Percentiles rank a stretch among this genome's conserved stretches.
phyloP scores from a whole-genome alignment of 1,284 basidiomycete genomes.

The Trichosporon ovoides region DNA sequence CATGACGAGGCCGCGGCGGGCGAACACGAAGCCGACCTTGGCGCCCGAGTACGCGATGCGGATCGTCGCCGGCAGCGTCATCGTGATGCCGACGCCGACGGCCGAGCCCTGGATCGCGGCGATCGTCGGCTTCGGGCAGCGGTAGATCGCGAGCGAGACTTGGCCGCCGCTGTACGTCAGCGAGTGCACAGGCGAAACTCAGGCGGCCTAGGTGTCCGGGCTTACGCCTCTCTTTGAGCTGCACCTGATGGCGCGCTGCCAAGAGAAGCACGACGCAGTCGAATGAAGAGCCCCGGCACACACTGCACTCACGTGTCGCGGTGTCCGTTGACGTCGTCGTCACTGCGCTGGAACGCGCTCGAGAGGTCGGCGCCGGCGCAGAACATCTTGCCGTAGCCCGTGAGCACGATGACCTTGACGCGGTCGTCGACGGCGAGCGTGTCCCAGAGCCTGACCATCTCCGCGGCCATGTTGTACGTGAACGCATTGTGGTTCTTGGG shows the following conservation, averaged over 20 bases:
- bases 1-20: constrained; percentile 20
- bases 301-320: constrained; percentile 17
- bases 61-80: constrained; percentile 20
- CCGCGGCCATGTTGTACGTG: constrained; percentile 16
- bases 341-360: constrained; percentile 12
- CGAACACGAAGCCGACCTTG: constrained; percentile 20
- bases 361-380: constrained; percentile 22
- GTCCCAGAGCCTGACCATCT: constrained; percentile 13
- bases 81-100: constrained; percentile 20
- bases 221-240: too few species aligned
- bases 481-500: constrained; percentile 19
- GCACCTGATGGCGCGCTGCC: too few species aligned
- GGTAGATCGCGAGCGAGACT: constrained; percentile 16
- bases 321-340: constrained; percentile 12
- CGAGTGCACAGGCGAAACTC: too few species aligned
- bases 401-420: constrained; percentile 18
- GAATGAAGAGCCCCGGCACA: too few species aligned
- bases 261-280: too few species aligned
- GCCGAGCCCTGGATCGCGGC: constrained; percentile 17
- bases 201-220: too few species aligned
- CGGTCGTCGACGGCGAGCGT: constrained; percentile 17
- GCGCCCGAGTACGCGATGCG: constrained; percentile 18
- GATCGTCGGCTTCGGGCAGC: constrained; percentile 20
- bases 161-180: constrained; percentile 18
- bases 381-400: constrained; percentile 20